phyloP scores from a whole-genome alignment of 2,329 filamentous ascomycete genomes.

The Neofusicoccum parvum region DNA sequence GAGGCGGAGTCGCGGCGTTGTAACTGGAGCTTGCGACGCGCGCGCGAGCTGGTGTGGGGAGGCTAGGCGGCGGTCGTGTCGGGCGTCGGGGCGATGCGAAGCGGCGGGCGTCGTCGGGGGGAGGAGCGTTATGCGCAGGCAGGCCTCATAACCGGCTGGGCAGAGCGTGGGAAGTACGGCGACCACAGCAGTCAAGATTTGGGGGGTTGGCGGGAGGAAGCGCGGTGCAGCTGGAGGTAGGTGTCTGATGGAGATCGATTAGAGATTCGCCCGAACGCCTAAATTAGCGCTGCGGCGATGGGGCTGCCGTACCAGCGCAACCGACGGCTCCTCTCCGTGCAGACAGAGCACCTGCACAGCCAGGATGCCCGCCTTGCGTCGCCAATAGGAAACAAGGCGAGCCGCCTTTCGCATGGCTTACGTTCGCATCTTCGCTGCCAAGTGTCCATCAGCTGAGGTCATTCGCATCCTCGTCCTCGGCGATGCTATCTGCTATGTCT shows the following conservation, averaged over 20 bases:
- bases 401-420: slow-evolving; percentile 1
- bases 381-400: slow-evolving; percentile 11
- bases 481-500: neutral
- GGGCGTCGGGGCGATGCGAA: slow-evolving; percentile 12
- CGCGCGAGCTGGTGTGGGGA: slow-evolving; percentile 4
- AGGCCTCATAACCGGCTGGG: slow-evolving; percentile 11
- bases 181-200: slow-evolving; percentile 14
- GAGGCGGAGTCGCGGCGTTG: slow-evolving; percentile 3
- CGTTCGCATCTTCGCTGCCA: neutral
- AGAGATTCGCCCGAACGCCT: slow-evolving; percentile 21
- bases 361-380: slow-evolving; percentile 2
- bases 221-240: slow-evolving; percentile 20
- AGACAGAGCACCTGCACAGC: slow-evolving; percentile 3
- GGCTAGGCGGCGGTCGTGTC: neutral
- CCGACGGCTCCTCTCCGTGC: slow-evolving; percentile 11
- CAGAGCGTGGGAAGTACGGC: slow-evolving; percentile 1
- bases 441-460: slow-evolving; percentile 17
- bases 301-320: slow-evolving; percentile 7
- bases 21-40: slow-evolving; percentile 7
- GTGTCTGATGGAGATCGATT: slow-evolving; percentile 21
- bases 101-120: slow-evolving; percentile 6
- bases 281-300: slow-evolving; percentile 20
- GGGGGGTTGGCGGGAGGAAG: slow-evolving; percentile 18
- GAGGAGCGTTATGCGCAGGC: neutral
- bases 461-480: slow-evolving; percentile 12